Conservation (phyloP, 225 moss, liverwort and hornwort species). For the Neckera pumila region DNA sequence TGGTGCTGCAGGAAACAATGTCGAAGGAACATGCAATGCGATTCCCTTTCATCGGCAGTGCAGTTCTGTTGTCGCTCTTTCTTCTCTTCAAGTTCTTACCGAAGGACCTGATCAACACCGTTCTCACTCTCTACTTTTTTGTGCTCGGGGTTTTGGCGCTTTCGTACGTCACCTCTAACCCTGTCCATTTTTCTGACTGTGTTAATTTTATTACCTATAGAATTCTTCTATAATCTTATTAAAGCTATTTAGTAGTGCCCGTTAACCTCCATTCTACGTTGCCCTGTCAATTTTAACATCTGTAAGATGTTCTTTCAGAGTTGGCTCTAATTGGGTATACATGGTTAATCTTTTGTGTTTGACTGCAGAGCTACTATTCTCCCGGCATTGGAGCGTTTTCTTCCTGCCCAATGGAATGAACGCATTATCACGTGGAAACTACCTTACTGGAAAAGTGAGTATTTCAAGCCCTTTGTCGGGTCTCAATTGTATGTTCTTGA, state of each 20-base stretch:
- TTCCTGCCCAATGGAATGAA: slow-evolving; percentile 78
- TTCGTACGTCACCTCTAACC: slow-evolving; percentile 58
- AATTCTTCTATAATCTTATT: not conserved
- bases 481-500: not conserved
- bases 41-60: slow-evolving; percentile 99
- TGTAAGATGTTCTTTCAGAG: not conserved
- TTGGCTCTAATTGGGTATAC: not conserved
- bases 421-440: slow-evolving; percentile 39
- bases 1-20: slow-evolving; percentile 85
- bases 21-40: slow-evolving; percentile 99
- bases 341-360: not conserved
- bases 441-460: slow-evolving; percentile 84
- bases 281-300: not conserved
- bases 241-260: not conserved
- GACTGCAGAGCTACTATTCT: slow-evolving; percentile 87
- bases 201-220: not conserved
- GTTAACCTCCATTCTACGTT: not conserved
- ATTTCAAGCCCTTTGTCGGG: not conserved
- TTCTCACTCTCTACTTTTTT: slow-evolving; percentile 97
- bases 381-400: slow-evolving; percentile 66
- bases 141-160: slow-evolving; percentile 93
- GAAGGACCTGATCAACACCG: slow-evolving; percentile 99
- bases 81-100: slow-evolving; percentile 99
- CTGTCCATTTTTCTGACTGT: not conserved
- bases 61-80: slow-evolving; percentile 91